Base-by-base conservation (phyloP, 1,139 yeast species). In the Suhomyces anneliseae region DNA sequence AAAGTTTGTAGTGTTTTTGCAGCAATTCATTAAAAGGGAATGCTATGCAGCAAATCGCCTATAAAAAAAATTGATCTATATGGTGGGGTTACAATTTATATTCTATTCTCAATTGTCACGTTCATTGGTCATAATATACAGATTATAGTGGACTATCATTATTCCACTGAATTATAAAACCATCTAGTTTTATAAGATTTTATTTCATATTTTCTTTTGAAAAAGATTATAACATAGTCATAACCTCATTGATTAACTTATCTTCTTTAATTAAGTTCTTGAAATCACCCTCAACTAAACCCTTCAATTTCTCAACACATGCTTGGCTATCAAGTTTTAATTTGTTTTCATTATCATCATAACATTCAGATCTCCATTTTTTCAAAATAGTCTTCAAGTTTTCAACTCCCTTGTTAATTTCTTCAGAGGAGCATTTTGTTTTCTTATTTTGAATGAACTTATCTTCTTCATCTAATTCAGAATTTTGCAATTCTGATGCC, bases 401-500 rank as follows among this genome's bases (percentile, higher is more conserved):
- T 6, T 73, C 78, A 32, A 82, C 76, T 0, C 96, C 93, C 10
- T 66, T 61, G 5, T 72, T 62, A 29, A 84, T 72, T 53, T 87
- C 89, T 7, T 75, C 79, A 11, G 72, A 67, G 1, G 79, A 62
- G 51, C 86, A 78, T 53, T 80, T 81, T 4, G 80, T 70, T 53
- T 72, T 76, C 58, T 82, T 83, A 50, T 61, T 68, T 49, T 68
- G 68, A 31, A 72, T 70, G 44, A 66, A 66, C 35, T 64, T 69
- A 41, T 70, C 77, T 26, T 70, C 71, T 36, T 77, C 81, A 6
- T 64, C 67, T 29, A 57, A 55, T 31, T 72, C 77, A 38, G 82
- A 75, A 49, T 83, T 90, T 60, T 90, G 97, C 47, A 93, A 74
- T 61, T 93, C 98, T 7, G 79, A 74, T 0, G 97, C 96, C 64